phyloP scores from a whole-genome alignment of 2,329 filamentous ascomycete species.

The Penicillium griseofulvum region DNA sequence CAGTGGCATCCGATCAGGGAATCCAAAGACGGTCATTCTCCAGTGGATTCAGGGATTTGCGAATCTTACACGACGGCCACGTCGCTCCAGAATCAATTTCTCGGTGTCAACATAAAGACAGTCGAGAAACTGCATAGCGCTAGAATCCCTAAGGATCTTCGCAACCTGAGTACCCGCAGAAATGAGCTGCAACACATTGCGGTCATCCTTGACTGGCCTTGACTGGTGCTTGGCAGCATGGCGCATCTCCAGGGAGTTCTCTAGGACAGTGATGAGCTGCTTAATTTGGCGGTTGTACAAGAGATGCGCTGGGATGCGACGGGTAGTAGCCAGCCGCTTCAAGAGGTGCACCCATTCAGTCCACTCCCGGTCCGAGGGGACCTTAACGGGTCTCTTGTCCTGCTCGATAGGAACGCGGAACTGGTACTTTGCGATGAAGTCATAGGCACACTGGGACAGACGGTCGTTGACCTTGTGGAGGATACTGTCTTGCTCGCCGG shows the following conservation, averaged over 20 bases:
- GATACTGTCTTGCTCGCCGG: conserved; percentile 81
- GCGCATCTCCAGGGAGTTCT: conserved; percentile 85
- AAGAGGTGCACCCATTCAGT: conserved; percentile 88
- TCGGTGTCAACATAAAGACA: conserved; percentile 79
- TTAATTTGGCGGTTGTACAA: conserved; percentile 90
- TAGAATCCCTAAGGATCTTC: conserved; percentile 80
- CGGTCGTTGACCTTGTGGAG: conserved; percentile 78
- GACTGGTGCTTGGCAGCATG: conserved; percentile 82
- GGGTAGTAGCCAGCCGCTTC: conserved; percentile 80
- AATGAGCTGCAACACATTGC: conserved; percentile 83
- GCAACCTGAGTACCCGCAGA: conserved; percentile 84
- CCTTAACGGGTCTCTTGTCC: conserved; percentile 74
- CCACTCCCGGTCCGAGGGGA: conserved; percentile 78
- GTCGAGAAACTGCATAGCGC: conserved; percentile 79
- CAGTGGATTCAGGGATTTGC: conserved; percentile 25
- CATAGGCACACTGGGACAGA: conserved; percentile 79
- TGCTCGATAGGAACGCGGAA: conserved; percentile 82
- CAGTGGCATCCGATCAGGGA: conserved; percentile 3
- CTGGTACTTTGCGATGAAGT: conserved; percentile 88
- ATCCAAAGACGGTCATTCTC: conserved; percentile 6
- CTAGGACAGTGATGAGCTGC: conserved; percentile 81
- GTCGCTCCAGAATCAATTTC: conserved; percentile 69
- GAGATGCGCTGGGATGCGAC: conserved; percentile 77
- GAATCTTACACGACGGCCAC: conserved; percentile 38
- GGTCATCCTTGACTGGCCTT: conserved; percentile 79